A percentile compares a stretch with the other conserved stretches of the same genome.
Conservation (phyloP, 768 basidiomycete genomes). For the Daedaleopsis sinensis region DNA sequence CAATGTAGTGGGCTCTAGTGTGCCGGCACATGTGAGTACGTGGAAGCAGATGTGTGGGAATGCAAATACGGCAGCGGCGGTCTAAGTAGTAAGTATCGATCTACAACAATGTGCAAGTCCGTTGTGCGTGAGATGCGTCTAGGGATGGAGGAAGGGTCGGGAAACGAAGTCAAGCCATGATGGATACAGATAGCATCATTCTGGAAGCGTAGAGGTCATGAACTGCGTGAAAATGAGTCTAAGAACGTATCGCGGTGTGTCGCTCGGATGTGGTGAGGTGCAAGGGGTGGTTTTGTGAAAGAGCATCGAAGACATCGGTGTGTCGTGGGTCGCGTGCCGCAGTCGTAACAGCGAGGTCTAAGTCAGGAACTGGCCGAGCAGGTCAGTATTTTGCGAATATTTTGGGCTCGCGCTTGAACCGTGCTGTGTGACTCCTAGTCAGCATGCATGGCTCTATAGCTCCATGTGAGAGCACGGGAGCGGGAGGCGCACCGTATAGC, state of each 20-base stretch:
- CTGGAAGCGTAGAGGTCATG: too few relatives aligned
- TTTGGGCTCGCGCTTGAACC: conserved; percentile 24
- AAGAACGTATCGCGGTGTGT: too few relatives aligned
- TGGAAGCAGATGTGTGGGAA: neutral
- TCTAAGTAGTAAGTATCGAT: neutral
- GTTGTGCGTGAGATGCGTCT: neutral
- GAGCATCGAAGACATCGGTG: too few relatives aligned
- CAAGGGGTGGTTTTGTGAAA: too few relatives aligned
- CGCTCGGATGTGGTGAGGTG: neutral
- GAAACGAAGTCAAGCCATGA: too few relatives aligned
- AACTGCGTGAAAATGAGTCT: too few relatives aligned
- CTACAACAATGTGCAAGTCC: neutral
- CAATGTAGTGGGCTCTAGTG: too few relatives aligned
- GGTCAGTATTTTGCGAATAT: conserved; percentile 12
- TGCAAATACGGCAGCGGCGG: neutral
- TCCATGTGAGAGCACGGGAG: too few relatives aligned
- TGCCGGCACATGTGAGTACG: too few relatives aligned
- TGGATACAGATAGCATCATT: too few relatives aligned
- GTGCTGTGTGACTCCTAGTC: conserved; percentile 9
- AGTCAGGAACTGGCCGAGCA: neutral
- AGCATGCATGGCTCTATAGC: neutral
- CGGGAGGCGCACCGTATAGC: conserved; percentile 21
- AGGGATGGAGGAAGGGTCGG: too few relatives aligned
- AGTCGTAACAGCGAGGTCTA: neutral
- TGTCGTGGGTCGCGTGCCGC: neutral